Percentiles rank a stretch among this genome's conserved stretches.
These are phyloP conservation scores for Brettanomyces anomalus DNA, from an alignment of 805 yeast species.

Conservation along the genomic window DNA sequence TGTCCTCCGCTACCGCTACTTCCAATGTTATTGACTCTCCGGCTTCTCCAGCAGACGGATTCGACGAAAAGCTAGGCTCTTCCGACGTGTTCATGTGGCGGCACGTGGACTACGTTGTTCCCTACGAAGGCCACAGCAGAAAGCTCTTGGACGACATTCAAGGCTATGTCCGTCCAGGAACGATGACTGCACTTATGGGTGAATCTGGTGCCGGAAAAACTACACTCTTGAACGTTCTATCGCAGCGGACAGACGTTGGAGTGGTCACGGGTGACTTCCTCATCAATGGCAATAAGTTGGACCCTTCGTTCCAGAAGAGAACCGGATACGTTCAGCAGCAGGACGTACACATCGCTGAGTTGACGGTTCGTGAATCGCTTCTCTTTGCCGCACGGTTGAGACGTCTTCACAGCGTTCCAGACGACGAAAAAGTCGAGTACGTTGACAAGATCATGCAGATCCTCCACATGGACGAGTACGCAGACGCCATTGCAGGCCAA, in stretches of 20 bases:
- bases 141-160: constrained; percentile 34
- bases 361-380: constrained; percentile 43
- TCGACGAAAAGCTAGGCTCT: too few species aligned
- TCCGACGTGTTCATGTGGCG: constrained; percentile 55
- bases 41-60: too few species aligned
- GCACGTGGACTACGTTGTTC: constrained; percentile 49
- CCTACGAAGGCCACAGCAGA: constrained; percentile 33
- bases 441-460: constrained; percentile 33
- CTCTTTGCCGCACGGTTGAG: constrained; percentile 42
- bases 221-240: constrained; percentile 43
- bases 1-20: background rate
- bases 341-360: constrained; percentile 40
- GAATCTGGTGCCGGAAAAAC: constrained; percentile 63
- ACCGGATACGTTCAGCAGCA: constrained; percentile 54
- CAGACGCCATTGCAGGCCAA: constrained; percentile 43
- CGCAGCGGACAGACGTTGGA: constrained; percentile 44
- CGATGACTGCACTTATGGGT: constrained; percentile 54
- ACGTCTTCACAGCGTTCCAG: constrained; percentile 32
- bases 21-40: too few species aligned
- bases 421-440: constrained; percentile 32
- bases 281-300: constrained; percentile 43
- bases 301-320: constrained; percentile 40
- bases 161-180: constrained; percentile 44
- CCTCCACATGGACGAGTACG: constrained; percentile 35
- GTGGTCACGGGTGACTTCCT: constrained; percentile 51